Base-by-base conservation (phyloP, 495 filamentous ascomycete species). In the Annulohypoxylon bovei region DNA sequence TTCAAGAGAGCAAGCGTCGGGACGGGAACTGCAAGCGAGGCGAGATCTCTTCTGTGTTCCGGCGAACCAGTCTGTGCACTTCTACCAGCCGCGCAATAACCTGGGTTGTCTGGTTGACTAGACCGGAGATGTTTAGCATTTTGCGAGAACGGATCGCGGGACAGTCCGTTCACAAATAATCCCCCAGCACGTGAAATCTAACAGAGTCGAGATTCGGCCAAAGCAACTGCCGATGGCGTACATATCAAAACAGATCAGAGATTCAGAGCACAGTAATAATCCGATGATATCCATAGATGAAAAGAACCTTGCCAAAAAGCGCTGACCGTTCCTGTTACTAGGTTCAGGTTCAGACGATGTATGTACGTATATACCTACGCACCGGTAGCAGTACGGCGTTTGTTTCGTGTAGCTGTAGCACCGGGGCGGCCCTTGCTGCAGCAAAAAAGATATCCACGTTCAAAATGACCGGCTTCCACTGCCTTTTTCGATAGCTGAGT, bases 21-120 rank as follows among this genome's bases (percentile, higher is more conserved):
- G 55, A 50, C 62, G 62, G 52, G 54, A 55, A 46, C 28, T 20
- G 11, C 27, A 68, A 39, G 64, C 69, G 64, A 72, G 64, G 53
- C 54, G 64, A 68, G 69, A 72, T 72, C 64, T 67, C 32, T 47
- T 58, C 35, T 71, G 5, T 67, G 20, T 65, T 63, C 64, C 52
- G 59, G 54, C 47, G 69, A 72, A 72, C 69, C 18, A 65, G 65
- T 65, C 70, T 72, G 70, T 68, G 70, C 70, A 44, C 54, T 61
- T 46, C 59, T 57, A 72, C 68, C 68, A 62, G 42, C 2, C 23
- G 16, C 20, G 62, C 18, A 42, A 62, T 37, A 61, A 62, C 49
- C 47, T 44, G 53, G 62, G 33, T 54, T 57, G 32, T 40, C 62
- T 50, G 62, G 33, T 54, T 57, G 32, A 40, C 62, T 50, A 70